A percentile compares a stretch with the other conserved stretches of the same genome.
These are phyloP conservation scores for Potentilla sterilis DNA, from an alignment of 306 rosid genomes.

Conservation along the genomic window DNA sequence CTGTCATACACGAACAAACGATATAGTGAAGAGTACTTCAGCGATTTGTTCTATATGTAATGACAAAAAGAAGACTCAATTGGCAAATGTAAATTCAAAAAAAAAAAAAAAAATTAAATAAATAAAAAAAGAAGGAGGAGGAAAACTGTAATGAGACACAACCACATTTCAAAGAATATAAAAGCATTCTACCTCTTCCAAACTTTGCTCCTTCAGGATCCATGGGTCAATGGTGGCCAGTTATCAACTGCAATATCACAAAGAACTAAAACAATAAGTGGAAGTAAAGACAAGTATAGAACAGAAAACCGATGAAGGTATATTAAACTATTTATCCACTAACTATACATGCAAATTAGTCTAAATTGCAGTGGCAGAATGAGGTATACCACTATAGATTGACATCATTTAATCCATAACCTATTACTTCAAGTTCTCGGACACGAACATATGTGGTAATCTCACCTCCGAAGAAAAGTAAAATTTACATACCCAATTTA, in stretches of 20 bases:
- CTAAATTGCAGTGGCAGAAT: background rate
- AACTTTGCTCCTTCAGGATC: conserved; percentile 72
- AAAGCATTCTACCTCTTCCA: conserved; percentile 67
- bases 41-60: background rate
- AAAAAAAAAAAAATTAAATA: background rate
- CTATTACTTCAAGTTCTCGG: background rate
- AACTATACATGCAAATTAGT: background rate
- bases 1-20: background rate
- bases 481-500: background rate
- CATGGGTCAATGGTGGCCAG: conserved; percentile 52
- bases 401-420: background rate
- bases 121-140: background rate
- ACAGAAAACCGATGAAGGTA: conserved; percentile 3
- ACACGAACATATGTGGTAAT: background rate
- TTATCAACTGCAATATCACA: conserved; percentile 45
- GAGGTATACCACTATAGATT: background rate
- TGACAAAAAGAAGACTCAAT: background rate
- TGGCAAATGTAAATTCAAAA: background rate
- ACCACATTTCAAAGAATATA: background rate
- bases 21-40: background rate
- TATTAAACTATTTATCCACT: background rate
- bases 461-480: background rate
- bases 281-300: conserved; percentile 21
- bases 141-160: background rate
- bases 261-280: conserved; percentile 11